phyloP scores from a whole-genome alignment of 768 basidiomycete species.

The Psilocybe cubensis region DNA sequence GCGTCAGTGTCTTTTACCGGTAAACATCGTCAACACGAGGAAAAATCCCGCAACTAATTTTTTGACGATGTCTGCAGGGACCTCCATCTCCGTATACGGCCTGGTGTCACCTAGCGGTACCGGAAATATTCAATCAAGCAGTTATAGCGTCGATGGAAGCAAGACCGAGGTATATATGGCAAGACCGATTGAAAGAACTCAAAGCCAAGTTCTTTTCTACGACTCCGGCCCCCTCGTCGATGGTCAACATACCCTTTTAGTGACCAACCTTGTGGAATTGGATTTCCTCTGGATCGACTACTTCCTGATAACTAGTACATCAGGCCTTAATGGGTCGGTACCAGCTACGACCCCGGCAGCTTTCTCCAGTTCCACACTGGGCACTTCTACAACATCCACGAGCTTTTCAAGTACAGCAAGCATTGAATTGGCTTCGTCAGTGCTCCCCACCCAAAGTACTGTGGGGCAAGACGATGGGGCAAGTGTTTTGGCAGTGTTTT shows the following conservation, averaged over 20 bases:
- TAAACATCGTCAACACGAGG: not conserved
- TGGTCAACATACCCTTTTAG: slow-evolving; percentile 4
- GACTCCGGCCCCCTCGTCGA: slow-evolving; percentile 2
- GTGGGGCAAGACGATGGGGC: not conserved
- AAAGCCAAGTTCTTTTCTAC: slow-evolving; percentile 7
- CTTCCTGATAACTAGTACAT: not conserved
- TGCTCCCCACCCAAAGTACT: not conserved
- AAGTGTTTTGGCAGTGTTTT: too few relatives aligned
- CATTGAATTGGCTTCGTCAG: not conserved
- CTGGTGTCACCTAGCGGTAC: slow-evolving; percentile 4
- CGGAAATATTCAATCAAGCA: not conserved
- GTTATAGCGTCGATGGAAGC: slow-evolving; percentile 9
- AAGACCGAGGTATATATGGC: not conserved
- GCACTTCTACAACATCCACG: too few relatives aligned
- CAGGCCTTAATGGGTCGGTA: too few relatives aligned
- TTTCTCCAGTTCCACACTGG: not conserved
- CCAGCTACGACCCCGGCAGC: not conserved
- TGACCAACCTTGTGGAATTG: slow-evolving; percentile 5
- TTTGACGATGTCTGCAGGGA: slow-evolving; percentile 2
- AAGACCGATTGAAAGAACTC: not conserved
- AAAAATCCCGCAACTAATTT: too few relatives aligned
- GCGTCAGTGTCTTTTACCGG: slow-evolving; percentile 13
- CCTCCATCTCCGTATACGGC: slow-evolving; percentile 9
- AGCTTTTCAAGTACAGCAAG: too few relatives aligned
- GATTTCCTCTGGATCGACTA: slow-evolving; percentile 13